A percentile compares a stretch with the other conserved stretches of the same genome.
These are phyloP conservation scores for Drechmeria coniospora DNA, from an alignment of 2,329 filamentous ascomycete genomes.

Conservation along the genomic window DNA sequence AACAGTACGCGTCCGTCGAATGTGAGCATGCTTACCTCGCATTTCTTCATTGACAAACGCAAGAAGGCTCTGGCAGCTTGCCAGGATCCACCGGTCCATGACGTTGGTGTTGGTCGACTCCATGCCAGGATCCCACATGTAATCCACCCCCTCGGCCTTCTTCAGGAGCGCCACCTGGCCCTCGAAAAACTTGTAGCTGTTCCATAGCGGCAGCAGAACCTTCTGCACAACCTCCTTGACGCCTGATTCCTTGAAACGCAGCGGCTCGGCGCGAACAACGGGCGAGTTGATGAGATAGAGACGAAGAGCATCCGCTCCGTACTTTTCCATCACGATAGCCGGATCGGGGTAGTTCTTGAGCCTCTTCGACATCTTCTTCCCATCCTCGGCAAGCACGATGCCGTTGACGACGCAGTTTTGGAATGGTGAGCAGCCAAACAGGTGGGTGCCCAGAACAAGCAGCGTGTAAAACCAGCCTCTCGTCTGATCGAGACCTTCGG, in stretches of 20 bases:
- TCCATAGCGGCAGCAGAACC: slow-evolving; percentile 84
- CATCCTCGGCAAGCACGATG: slow-evolving; percentile 83
- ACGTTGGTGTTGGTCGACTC: slow-evolving; percentile 73
- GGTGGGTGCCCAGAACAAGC: slow-evolving; percentile 71
- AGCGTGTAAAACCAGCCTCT: slow-evolving; percentile 96
- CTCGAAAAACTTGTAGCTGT: slow-evolving; percentile 93
- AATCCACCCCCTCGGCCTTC: slow-evolving; percentile 68
- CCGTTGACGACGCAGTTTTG: slow-evolving; percentile 95
- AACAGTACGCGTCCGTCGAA: too few relatives aligned
- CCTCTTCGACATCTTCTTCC: slow-evolving; percentile 98
- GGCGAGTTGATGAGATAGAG: slow-evolving; percentile 97
- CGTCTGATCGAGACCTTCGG: slow-evolving; percentile 85
- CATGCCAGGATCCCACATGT: slow-evolving; percentile 59
- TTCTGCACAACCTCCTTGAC: slow-evolving; percentile 93
- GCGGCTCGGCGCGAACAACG: slow-evolving; percentile 77
- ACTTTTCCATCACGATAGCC: slow-evolving; percentile 64
- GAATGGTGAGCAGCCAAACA: slow-evolving; percentile 76
- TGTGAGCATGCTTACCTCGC: slow-evolving; percentile 55
- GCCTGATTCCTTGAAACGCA: slow-evolving; percentile 80
- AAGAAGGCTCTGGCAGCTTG: slow-evolving; percentile 78
- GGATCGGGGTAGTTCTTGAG: slow-evolving; percentile 95
- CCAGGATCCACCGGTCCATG: slow-evolving; percentile 92
- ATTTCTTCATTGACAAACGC: slow-evolving; percentile 91
- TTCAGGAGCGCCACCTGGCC: slow-evolving; percentile 75
- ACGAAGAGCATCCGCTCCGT: slow-evolving; percentile 81